Evolutionary conservation across 345 rosid species (phyloP).

Genomic region (Euphorbia lathyris): DNA sequence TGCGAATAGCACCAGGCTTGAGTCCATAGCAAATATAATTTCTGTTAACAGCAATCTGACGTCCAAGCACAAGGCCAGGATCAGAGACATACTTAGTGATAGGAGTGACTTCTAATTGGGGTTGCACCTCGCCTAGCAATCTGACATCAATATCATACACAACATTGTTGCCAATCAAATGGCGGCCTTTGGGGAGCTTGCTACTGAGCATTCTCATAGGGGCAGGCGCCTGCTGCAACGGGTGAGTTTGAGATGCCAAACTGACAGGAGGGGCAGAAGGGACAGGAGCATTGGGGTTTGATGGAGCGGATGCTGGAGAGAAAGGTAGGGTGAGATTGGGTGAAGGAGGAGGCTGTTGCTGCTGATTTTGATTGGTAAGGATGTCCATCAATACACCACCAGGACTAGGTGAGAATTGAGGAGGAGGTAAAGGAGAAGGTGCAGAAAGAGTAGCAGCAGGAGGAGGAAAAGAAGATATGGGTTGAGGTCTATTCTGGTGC

Average conservation of each 20-base stretch:
- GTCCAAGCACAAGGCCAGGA: conserved; percentile 73
- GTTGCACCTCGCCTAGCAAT: conserved; percentile 64
- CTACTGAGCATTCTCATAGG: conserved; percentile 42
- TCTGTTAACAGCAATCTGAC: conserved; percentile 80
- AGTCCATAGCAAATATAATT: conserved; percentile 80
- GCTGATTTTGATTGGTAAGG: conserved; percentile 21
- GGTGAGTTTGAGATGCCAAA: conserved; percentile 30
- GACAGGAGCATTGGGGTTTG: conserved; percentile 17
- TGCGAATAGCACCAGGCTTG: conserved; percentile 76
- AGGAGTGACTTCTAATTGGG: conserved; percentile 88
- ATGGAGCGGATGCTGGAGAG: conserved; percentile 19
- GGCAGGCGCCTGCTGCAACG: conserved; percentile 26
- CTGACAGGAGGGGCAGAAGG: conserved; percentile 30
- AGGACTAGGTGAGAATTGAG: conserved; percentile 8
- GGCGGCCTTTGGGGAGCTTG: conserved; percentile 59
- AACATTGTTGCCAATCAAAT: conserved; percentile 47
- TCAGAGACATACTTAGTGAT: conserved; percentile 87
- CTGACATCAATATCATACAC: conserved; percentile 64
- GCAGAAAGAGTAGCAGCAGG: conserved; percentile 16
- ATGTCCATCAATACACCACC: conserved; percentile 28
- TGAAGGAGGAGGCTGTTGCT: conserved; percentile 22
- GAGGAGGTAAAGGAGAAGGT: conserved; percentile 10
- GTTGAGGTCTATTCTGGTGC: conserved; percentile 14
- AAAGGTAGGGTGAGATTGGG: conserved; percentile 16
- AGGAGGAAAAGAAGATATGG: conserved; percentile 20